Base-by-base conservation (phyloP, 2,329 filamentous ascomycete genomes). In the Colletotrichum abscissum region DNA sequence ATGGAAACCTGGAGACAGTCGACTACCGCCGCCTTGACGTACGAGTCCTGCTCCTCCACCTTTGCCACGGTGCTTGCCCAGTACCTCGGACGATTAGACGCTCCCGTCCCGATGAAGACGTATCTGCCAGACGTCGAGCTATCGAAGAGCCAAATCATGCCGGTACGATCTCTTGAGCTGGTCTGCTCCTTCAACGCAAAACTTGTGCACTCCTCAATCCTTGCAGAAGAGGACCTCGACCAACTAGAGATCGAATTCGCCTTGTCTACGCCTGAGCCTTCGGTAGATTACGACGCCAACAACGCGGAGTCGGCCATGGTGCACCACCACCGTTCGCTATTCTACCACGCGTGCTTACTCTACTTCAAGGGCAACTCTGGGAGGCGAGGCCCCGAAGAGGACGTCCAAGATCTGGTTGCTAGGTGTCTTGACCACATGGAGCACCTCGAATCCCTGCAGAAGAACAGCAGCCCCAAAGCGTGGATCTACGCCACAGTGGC, bases 301-400 rank as follows among this genome's bases (percentile, higher is more conserved):
- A 57, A 52, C 22, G 19, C 30, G 4, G 38, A 59, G 14, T 57
- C 42, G 26, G 35, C 42, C 3, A 54, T 54, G 52, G 19, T 52
- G 4, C 67, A 65, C 12, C 55, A 70, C 5, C 67, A 65, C 8
- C 28, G 67, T 8, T 65, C 33, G 3, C 28, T 70, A n/a, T 70
- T 70, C 14, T 70, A 70, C 42, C 35, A 60, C 7, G 60, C 67
- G 2, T 65, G 54, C 42, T 11, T 70, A 4, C 67, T 70, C 3
- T 70, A 70, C 11, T 70, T 70, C 55, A 59, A 42, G 30, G 64
- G 67, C n/a, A 57, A 38, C 22, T 70, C 67, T 11, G 60, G 60
- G 8, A 28, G 67, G 19, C 67, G 67, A 16, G 62, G 54, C 35
- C 30, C 38, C 14, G 67, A 65, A 46, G 24, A 58, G 6, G 55